Conservation (phyloP, 1,284 basidiomycete genomes). For the Microbotryum intermedium region DNA sequence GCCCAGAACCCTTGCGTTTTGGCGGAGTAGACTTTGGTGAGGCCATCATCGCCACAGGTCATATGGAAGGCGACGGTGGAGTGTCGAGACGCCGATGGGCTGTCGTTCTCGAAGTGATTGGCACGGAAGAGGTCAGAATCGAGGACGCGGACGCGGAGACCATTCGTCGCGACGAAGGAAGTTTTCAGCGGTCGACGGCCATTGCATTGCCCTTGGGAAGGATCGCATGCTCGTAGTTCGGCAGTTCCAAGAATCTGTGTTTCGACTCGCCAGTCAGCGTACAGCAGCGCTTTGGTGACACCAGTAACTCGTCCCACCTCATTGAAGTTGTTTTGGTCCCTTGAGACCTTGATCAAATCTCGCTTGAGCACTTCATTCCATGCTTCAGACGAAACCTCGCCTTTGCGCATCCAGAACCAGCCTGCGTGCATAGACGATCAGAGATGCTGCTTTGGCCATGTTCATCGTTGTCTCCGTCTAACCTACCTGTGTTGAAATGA, state of each 20-base stretch:
- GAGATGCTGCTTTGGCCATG: too few species aligned
- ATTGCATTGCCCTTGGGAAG: neutral
- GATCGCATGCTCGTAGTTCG: neutral
- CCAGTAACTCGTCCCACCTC: constrained; percentile 4
- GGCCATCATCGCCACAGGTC: constrained; percentile 21
- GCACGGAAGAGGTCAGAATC: constrained; percentile 4
- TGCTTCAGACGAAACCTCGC: constrained; percentile 1
- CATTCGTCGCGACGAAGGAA: constrained; percentile 11
- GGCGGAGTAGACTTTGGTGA: constrained; percentile 10
- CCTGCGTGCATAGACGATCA: neutral
- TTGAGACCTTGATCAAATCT: constrained; percentile 1
- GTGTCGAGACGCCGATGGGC: neutral
- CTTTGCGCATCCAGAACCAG: constrained; percentile 22
- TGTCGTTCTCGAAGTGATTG: constrained; percentile 14
- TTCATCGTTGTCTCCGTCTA: neutral
- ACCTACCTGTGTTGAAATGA: constrained; percentile 21
- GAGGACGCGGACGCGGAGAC: constrained; percentile 16
- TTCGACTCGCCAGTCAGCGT: neutral
- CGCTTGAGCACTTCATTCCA: constrained; percentile 19
- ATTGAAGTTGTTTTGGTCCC: constrained; percentile 27
- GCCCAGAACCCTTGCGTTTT: constrained; percentile 29
- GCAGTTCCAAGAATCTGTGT: constrained; percentile 15
- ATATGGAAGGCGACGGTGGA: constrained; percentile 10
- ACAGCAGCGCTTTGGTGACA: too few species aligned
- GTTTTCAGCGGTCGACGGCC: neutral